Evolutionary conservation across 176 grass and related monocot genomes (phyloP).

Genomic region (Phoenix dactylifera): DNA sequence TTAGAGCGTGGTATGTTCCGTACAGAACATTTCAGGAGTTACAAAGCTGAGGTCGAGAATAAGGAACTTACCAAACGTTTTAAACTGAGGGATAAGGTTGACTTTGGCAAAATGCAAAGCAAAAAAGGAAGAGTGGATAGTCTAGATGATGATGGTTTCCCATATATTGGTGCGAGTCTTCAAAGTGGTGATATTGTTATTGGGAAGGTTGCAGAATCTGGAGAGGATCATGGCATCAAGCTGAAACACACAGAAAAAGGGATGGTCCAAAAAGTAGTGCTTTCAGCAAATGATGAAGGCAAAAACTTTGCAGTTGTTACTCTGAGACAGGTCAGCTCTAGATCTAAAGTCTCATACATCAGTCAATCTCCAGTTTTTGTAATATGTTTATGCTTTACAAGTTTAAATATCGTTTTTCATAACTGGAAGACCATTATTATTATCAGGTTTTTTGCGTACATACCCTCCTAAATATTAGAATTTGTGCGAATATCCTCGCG

Average conservation of each 20-base stretch:
- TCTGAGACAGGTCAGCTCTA: conserved; percentile 66
- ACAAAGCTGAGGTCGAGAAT: conserved; percentile 89
- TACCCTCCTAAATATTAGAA: too few species aligned
- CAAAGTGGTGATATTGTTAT: conserved; percentile 90
- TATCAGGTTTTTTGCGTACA: too few species aligned
- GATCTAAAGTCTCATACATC: neutral
- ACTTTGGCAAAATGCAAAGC: conserved; percentile 85
- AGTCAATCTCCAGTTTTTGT: too few species aligned
- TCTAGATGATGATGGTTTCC: conserved; percentile 93
- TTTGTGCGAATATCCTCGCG: too few species aligned
- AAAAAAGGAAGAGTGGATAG: conserved; percentile 85
- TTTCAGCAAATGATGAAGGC: conserved; percentile 91
- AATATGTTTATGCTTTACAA: too few species aligned
- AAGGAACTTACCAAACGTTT: conserved; percentile 43
- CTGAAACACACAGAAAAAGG: conserved; percentile 96
- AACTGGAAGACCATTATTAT: too few species aligned
- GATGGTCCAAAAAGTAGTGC: conserved; percentile 85
- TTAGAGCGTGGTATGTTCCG: conserved; percentile 91
- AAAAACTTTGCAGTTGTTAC: conserved; percentile 87
- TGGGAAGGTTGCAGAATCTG: conserved; percentile 73
- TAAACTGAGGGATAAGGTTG: conserved; percentile 63
- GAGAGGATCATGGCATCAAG: conserved; percentile 84
- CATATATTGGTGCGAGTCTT: conserved; percentile 80
- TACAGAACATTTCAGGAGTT: conserved; percentile 71
- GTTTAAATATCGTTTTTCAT: too few species aligned